These are phyloP conservation scores for Ramularia endophylla DNA, from an alignment of 2,329 filamentous ascomycete genomes.

Conservation along the genomic window DNA sequence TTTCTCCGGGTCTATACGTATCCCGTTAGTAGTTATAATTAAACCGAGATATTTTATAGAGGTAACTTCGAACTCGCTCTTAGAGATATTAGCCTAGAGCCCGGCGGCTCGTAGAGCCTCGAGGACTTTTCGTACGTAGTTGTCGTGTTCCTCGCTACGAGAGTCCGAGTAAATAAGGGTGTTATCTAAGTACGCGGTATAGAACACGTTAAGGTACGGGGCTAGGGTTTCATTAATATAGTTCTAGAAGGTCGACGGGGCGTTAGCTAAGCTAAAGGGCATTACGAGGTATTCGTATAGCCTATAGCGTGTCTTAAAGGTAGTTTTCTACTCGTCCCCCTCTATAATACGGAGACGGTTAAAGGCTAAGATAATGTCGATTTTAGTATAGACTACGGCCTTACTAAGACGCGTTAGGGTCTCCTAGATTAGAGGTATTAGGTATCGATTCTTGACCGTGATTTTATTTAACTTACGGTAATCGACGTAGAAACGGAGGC, in stretches of 20 bases:
- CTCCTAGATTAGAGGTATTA: background rate
- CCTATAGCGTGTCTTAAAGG: constrained; percentile 8
- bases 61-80: constrained; percentile 26
- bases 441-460: background rate
- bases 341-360: constrained; percentile 5
- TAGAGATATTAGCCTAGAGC: constrained; percentile 15
- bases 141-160: constrained; percentile 1
- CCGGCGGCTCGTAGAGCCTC: background rate
- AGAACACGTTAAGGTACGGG: constrained; percentile 19
- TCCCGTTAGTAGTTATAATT: background rate
- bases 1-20: background rate
- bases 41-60: constrained; percentile 18
- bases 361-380: constrained; percentile 18
- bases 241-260: constrained; percentile 4
- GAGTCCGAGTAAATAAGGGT: constrained; percentile 20
- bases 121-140: constrained; percentile 4
- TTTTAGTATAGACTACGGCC: constrained; percentile 5
- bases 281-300: constrained; percentile 10
- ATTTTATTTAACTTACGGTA: background rate
- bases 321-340: constrained; percentile 7
- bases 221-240: constrained; percentile 21
- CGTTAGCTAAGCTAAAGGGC: constrained; percentile 5
- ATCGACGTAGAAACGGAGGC: background rate
- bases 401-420: background rate
- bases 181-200: constrained; percentile 21